Percentiles rank a stretch among this genome's conserved stretches.
phyloP scores from a whole-genome alignment of 768 basidiomycete genomes.

The Boletellus emodensis region DNA sequence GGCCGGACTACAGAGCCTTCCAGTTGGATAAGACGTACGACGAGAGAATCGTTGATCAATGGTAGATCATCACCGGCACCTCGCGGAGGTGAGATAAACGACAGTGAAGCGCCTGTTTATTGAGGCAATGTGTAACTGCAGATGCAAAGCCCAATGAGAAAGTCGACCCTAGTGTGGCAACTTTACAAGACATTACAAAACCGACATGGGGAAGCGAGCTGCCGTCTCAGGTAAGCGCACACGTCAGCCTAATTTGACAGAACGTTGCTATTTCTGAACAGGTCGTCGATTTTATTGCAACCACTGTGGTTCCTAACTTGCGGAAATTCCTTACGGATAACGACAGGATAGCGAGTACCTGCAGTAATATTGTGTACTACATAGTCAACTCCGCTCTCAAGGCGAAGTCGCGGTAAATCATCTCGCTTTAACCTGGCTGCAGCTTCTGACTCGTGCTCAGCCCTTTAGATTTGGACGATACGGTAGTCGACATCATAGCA shows the following conservation, averaged over 20 bases:
- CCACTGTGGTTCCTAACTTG: conserved; percentile 65
- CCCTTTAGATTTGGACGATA: conserved; percentile 74
- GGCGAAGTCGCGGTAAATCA: conserved; percentile 61
- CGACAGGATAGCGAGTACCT: conserved; percentile 76
- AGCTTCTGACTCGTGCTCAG: conserved; percentile 32
- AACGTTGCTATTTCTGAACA: conserved; percentile 29
- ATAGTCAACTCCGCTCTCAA: conserved; percentile 79
- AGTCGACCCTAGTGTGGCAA: conserved; percentile 40
- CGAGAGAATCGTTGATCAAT: conserved; percentile 62
- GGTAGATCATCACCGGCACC: conserved; percentile 70
- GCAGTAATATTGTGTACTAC: conserved; percentile 81
- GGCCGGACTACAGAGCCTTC: conserved; percentile 71
- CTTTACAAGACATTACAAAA: conserved; percentile 33
- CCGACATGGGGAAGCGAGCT: conserved; percentile 27
- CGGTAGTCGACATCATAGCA: conserved; percentile 61
- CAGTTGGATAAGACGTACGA: conserved; percentile 71
- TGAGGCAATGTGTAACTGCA: conserved; percentile 15
- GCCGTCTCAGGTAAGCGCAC: conserved; percentile 23
- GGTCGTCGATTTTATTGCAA: conserved; percentile 71
- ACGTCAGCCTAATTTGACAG: conserved; percentile 15
- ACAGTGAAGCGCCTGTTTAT: not conserved
- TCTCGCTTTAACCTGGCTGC: not conserved
- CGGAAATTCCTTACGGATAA: conserved; percentile 78
- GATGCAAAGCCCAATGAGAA: conserved; percentile 64
- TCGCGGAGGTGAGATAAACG: conserved; percentile 42